Base-by-base conservation (phyloP, 2,329 filamentous ascomycete genomes). In the Myriangium duriaei region DNA sequence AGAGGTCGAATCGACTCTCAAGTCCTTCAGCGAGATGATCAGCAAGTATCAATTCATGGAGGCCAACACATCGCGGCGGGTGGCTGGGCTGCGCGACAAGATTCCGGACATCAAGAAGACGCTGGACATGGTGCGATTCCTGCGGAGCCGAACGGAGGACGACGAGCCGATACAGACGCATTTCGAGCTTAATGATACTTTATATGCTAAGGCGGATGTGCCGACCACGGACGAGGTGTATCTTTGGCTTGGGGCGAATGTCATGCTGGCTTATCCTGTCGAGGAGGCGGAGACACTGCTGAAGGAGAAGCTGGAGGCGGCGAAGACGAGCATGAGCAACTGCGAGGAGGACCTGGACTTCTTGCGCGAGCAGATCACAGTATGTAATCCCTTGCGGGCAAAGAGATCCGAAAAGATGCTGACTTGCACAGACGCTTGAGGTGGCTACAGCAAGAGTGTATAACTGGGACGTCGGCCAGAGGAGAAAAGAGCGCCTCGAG, bases 11-110 rank as follows among this genome's bases (percentile, higher is more conserved):
- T 68, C 71, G 32, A 87, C 82, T 11, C 67, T 92, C 53, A 78
- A 81, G 55, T 85, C 72, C 58, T 92, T 92, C 58, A 83, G 88
- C 57, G 84, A 92, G 67, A 91, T 92, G 83, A 92, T 92, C 48
- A 84, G 86, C 51, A 98, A 98, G 71, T 98, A 98, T 67, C 91
- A 96, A 61, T 98, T 96, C 65, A 98, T 98, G 91, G 86, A 96
- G 64, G 69, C 81, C 57, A 96, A 94, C 61, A 82, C 91, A 42
- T 81, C 93, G 59, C 74, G 85, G 46, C 75, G 91, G 33, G 79
- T 82, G 37, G 69, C 72, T 3, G 86, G 87, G 2, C 66, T 98
- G 40, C 82, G 79, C 54, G 87, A 95, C 55, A 98, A 96, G 67
- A 86, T 98, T 48, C 91, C 91, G 0, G 91, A 98, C 58, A 96